phyloP scores from a whole-genome alignment of 2,329 filamentous ascomycete genomes.

The Falciphora oryzae region DNA sequence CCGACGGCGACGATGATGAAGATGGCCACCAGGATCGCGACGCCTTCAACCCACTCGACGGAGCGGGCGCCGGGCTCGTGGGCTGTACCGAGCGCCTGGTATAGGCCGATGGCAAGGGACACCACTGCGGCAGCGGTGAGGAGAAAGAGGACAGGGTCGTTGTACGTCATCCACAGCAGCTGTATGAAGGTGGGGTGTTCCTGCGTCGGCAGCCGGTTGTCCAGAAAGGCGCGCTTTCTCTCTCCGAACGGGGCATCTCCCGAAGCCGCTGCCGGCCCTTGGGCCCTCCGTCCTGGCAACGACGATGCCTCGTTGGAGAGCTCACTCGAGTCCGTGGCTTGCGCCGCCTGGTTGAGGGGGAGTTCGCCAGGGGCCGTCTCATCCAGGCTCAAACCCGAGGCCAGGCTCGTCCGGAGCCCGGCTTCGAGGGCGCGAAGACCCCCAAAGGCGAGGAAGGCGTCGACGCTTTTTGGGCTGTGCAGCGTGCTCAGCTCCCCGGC shows the following conservation, averaged over 20 bases:
- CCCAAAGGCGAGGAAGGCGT: slow-evolving; percentile 3
- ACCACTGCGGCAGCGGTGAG: slow-evolving; percentile 32
- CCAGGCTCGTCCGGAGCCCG: slow-evolving; percentile 5
- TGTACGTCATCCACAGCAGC: slow-evolving; percentile 9
- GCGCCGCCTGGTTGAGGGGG: neutral
- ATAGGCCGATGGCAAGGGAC: slow-evolving; percentile 10
- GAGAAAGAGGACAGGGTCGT: slow-evolving; percentile 10
- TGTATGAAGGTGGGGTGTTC: slow-evolving; percentile 5
- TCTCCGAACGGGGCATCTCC: neutral
- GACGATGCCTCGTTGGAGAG: neutral
- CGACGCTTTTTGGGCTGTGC: neutral
- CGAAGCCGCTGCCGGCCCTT: neutral
- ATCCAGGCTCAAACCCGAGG: slow-evolving; percentile 6
- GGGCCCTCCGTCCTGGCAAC: too few species aligned
- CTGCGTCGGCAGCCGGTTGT: slow-evolving; percentile 10
- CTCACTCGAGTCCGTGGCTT: neutral
- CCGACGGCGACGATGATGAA: slow-evolving; percentile 67
- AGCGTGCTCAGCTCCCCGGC: slow-evolving; percentile 6
- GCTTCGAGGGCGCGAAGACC: slow-evolving; percentile 5
- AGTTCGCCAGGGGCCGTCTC: slow-evolving; percentile 1
- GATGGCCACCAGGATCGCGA: slow-evolving; percentile 8
- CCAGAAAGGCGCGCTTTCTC: slow-evolving; percentile 6
- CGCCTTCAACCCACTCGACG: slow-evolving; percentile 9
- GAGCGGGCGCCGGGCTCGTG: slow-evolving; percentile 18
- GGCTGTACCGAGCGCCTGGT: neutral